Conservation (phyloP, 345 rosid genomes). For the Gynandropsis gynandra region DNA sequence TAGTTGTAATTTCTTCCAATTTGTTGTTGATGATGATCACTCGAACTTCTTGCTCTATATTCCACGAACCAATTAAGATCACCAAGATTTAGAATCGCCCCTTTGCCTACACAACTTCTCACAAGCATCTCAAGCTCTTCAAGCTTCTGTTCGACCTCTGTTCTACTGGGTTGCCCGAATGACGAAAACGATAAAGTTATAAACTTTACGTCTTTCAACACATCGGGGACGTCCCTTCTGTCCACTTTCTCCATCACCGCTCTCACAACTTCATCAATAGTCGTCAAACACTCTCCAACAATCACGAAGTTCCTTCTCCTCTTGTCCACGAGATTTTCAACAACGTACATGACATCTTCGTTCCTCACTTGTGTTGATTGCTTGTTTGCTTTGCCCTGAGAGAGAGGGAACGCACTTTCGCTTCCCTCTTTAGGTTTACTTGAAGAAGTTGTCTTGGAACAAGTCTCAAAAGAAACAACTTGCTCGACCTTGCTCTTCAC, state of each 20-base stretch:
- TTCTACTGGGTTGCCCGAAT: slow-evolving; percentile 41
- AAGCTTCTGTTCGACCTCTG: slow-evolving; percentile 49
- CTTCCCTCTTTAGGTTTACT: slow-evolving; percentile 43
- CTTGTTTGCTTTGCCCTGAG: slow-evolving; percentile 18
- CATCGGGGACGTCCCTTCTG: slow-evolving; percentile 51
- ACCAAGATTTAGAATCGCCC: slow-evolving; percentile 60
- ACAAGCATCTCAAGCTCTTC: slow-evolving; percentile 46
- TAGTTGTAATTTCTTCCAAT: slow-evolving; percentile 24
- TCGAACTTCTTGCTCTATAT: slow-evolving; percentile 32
- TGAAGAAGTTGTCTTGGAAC: slow-evolving; percentile 35
- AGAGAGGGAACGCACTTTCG: slow-evolving; percentile 26
- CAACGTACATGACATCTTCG: slow-evolving; percentile 60
- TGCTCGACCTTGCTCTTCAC: slow-evolving; percentile 83
- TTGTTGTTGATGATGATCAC: slow-evolving; percentile 21
- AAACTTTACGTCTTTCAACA: slow-evolving; percentile 50
- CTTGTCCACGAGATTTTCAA: slow-evolving; percentile 43
- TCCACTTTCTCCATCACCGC: slow-evolving; percentile 56
- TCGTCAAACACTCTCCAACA: slow-evolving; percentile 63
- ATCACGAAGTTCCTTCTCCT: slow-evolving; percentile 47
- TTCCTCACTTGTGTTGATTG: slow-evolving; percentile 24
- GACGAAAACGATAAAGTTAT: slow-evolving; percentile 41
- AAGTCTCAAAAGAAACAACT: slow-evolving; percentile 50
- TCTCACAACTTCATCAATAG: slow-evolving; percentile 45
- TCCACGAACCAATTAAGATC: slow-evolving; percentile 70
- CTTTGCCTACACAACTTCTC: slow-evolving; percentile 38